Percentiles rank a stretch among this genome's conserved stretches.
phyloP scores from a whole-genome alignment of 371 early-diverging fungal genomes.

The Syncephalastrum monosporum region DNA sequence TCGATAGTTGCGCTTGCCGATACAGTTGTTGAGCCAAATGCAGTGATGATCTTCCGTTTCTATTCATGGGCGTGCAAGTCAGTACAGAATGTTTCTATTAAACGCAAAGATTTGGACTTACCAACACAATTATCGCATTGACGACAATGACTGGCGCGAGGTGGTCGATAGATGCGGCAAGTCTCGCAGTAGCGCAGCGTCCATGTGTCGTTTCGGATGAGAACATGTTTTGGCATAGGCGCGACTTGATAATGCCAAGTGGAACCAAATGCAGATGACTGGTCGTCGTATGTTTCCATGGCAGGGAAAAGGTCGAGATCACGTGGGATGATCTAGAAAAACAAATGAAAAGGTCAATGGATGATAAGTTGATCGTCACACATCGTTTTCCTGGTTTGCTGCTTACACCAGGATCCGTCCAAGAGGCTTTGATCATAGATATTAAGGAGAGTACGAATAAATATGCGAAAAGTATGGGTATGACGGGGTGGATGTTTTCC shows the following conservation, averaged over 20 bases:
- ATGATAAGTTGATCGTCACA: not conserved
- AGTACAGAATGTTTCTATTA: not conserved
- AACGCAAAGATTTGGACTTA: constrained; percentile 15
- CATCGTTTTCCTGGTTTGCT: not conserved
- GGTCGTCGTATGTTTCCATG: constrained; percentile 24
- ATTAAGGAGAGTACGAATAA: constrained; percentile 64
- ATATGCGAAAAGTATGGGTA: constrained; percentile 73
- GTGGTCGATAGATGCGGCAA: constrained; percentile 90
- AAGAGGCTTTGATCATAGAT: constrained; percentile 80
- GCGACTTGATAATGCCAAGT: too few species aligned
- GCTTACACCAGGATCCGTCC: constrained; percentile 88
- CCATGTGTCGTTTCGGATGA: constrained; percentile 59
- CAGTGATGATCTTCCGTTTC: constrained; percentile 92
- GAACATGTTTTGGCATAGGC: too few species aligned
- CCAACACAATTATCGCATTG: constrained; percentile 92
- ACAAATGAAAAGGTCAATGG: not conserved
- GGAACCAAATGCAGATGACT: constrained; percentile 4
- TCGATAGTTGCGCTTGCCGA: constrained; percentile 90
- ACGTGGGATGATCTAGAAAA: constrained; percentile 63
- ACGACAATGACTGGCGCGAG: constrained; percentile 86
- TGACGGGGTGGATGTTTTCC: constrained; percentile 58
- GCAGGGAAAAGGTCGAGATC: constrained; percentile 59
- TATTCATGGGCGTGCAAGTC: constrained; percentile 9
- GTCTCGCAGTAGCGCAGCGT: constrained; percentile 88
- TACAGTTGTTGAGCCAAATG: constrained; percentile 93